Evolutionary conservation across 2,329 filamentous ascomycete species (phyloP), one percentile per base, ranked within the genome.

Genomic region (Aspergillus tubingensis): DNA sequence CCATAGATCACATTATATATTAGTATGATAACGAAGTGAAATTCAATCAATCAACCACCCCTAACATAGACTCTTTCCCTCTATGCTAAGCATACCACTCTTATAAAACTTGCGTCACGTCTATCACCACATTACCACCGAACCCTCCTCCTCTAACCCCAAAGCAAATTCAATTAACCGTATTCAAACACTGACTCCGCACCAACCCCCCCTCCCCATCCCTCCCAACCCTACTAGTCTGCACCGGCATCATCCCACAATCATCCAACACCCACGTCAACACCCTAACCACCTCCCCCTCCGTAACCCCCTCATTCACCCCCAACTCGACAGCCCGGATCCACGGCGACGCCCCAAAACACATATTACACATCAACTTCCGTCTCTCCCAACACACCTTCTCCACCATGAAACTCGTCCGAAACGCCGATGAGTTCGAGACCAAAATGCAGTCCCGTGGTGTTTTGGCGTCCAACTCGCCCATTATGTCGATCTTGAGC

Each of bases 341-440:
- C 13, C 67, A 66, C 0, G 78, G 81, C 0, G 81, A 81, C 80
- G 83, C 83, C 57, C 78, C 79, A 65, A 77, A 85, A 59, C 85
- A 82, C 58, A 79, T 81, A 61, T 85, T 85, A 25, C 82, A 68
- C 3, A 83, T 70, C 0, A 80, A 72, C 5, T 44, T 55, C 58
- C 76, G 79, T 0, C 76, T 76, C 1, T 49, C n/a, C 2, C 36
- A 17, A 4, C 48, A 50, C 0, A 69, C 70, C 4, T 54, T 50
- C 0, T 76, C 73, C 0, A 85, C 62, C 77, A 86, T 81, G 58
- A 82, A 76, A 0, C 76, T 72, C 0, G 80, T 80, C 64, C 81
- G 83, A 74, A 80, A 86, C 0, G 82, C 84, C 0, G 81, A 83
- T 0, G 79, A 82, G 58, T 85, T 86, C 19, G 77, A 80, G 0